Percentiles rank a stretch among this genome's conserved stretches.
phyloP scores from a whole-genome alignment of 345 rosid species.

The Brassica juncea region DNA sequence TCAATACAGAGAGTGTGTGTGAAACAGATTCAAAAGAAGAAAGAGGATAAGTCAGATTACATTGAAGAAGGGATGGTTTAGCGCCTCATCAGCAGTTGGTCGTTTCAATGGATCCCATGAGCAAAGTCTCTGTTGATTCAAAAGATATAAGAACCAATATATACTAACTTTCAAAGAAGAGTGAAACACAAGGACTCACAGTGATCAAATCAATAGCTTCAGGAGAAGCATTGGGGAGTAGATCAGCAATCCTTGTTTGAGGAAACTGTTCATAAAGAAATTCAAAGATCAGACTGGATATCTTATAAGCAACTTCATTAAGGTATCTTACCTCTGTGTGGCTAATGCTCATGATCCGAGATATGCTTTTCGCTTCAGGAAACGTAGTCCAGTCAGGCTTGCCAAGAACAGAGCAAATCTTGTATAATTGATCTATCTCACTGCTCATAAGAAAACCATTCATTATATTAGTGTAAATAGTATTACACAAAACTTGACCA shows the following conservation, averaged over 20 bases:
- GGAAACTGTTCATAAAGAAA: constrained; percentile 49
- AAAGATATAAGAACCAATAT: not conserved
- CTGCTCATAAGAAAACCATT: constrained; percentile 43
- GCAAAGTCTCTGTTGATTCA: constrained; percentile 61
- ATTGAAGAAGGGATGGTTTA: constrained; percentile 88
- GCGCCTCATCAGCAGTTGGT: constrained; percentile 89
- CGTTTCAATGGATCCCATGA: constrained; percentile 88
- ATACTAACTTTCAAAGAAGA: not conserved
- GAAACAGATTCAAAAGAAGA: not conserved
- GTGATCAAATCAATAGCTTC: constrained; percentile 83
- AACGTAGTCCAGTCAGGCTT: constrained; percentile 71
- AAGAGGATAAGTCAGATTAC: constrained; percentile 43
- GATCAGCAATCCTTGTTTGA: constrained; percentile 59
- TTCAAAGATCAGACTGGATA: not conserved
- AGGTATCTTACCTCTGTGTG: constrained; percentile 57
- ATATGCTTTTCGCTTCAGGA: constrained; percentile 69
- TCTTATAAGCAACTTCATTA: not conserved
- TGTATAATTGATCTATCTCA: constrained; percentile 88
- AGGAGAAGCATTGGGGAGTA: constrained; percentile 73
- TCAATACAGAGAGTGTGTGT: not conserved
- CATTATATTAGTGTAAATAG: not conserved
- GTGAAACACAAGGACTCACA: constrained; percentile 46
- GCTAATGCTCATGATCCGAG: constrained; percentile 59
- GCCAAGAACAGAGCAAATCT: constrained; percentile 85
- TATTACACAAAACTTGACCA: not conserved